Evolutionary conservation across 2,329 filamentous ascomycete species (phyloP), one percentile per base, ranked within the genome.

Genomic region (Fusarium mundagurra): DNA sequence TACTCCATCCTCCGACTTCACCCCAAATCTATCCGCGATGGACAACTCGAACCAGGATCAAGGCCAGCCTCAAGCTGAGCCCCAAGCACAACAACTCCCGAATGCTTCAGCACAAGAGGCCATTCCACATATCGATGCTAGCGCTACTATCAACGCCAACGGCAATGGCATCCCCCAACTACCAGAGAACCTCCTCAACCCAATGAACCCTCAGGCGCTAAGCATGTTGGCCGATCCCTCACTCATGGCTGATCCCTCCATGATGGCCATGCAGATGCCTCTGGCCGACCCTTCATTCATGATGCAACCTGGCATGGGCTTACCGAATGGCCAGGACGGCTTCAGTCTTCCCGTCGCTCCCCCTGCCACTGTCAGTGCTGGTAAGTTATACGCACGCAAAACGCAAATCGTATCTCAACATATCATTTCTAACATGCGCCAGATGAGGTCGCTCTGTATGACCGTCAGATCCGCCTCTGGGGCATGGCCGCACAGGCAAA

Each of bases 371-470:
- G 78, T 84, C 74, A 83, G 80, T 43, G 80, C 82, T 58, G 83
- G 83, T 84, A 75, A 73, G 75, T 67, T 48, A 27, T 53, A 27
- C 43, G 27, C 41, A 12, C 59, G 43, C 20, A 38, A 54, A 58
- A 12, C 59, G 43, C 20, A 38, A 54, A 58, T 27, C 33, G 38
- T 54, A 36, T 41, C 27, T 27, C 10, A 14, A 34, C 6, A 27
- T 8, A 39, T 34, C 61, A 55, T 27, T 47, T 59, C 74, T 76
- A 65, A 76, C 64, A 58, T 33, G 29, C 18, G 31, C 18, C 72
- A 94, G 96, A 98, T 83, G 96, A 99, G 81, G 97, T 98, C 79
- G 96, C 96, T 20, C 91, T 98, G 11, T 99, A 99, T 82, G 96
- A 99, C 84, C 92, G 96, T 57, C 96, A 99, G 82, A 98, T 99